Evolutionary conservation across 2,329 filamentous ascomycete species (phyloP).

Genomic region (Plenodomus tracheiphilus): DNA sequence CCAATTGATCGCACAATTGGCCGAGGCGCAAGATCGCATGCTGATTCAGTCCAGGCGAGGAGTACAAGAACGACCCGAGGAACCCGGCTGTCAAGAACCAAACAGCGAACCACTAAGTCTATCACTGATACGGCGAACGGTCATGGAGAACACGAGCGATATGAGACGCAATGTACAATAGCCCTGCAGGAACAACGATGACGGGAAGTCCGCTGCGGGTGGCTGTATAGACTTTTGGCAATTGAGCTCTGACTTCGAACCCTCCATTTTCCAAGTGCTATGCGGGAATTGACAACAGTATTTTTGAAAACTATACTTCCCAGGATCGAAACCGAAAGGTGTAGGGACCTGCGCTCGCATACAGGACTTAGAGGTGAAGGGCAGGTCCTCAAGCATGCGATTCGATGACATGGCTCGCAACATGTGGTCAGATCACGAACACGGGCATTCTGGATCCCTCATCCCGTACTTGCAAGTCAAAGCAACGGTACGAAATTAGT

Average conservation of each 20-base stretch:
- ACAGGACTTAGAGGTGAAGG: too few relatives aligned
- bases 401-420: not conserved
- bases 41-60: constrained; percentile 66
- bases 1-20: not conserved
- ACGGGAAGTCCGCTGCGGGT: constrained; percentile 17
- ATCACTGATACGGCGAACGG: constrained; percentile 14
- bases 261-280: not conserved
- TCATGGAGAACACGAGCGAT: constrained; percentile 17
- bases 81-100: constrained; percentile 62
- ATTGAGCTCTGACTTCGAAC: constrained; percentile 16
- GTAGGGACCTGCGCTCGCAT: too few relatives aligned
- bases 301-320: too few relatives aligned
- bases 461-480: too few relatives aligned
- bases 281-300: too few relatives aligned
- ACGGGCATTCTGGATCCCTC: too few relatives aligned
- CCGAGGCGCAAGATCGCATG: constrained; percentile 2
- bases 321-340: too few relatives aligned
- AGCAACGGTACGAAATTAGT: too few relatives aligned
- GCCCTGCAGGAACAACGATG: constrained; percentile 24
- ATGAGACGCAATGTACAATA: constrained; percentile 43
- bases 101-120: constrained; percentile 34
- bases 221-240: constrained; percentile 40
- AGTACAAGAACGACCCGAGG: constrained; percentile 96
- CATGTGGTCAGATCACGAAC: too few relatives aligned
- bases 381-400: too few relatives aligned